A percentile compares a stretch with the other conserved stretches of the same genome.
These are phyloP conservation scores for Hemileia vastatrix DNA, from an alignment of 1,284 basidiomycete genomes.

Conservation along the genomic window DNA sequence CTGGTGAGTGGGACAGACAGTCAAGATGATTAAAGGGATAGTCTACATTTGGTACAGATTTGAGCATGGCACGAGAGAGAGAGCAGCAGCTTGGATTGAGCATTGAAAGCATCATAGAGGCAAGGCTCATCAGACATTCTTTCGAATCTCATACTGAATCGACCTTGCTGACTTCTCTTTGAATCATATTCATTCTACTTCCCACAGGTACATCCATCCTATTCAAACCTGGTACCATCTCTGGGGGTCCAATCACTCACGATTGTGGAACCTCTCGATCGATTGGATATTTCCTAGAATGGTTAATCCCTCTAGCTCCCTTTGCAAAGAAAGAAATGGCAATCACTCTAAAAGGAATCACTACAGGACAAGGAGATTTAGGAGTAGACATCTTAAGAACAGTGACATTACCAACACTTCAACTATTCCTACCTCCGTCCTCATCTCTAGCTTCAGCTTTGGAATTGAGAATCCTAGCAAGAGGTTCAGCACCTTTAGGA, in stretches of 20 bases:
- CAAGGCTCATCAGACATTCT: no score
- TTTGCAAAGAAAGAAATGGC: constrained; percentile 82
- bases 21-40: no score
- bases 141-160: no score
- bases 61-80: no score
- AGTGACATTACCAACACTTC: constrained; percentile 81
- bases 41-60: no score
- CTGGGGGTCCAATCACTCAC: constrained; percentile 71
- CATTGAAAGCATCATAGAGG: no score
- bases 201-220: constrained; percentile 67
- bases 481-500: constrained; percentile 77
- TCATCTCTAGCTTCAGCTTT: constrained; percentile 48
- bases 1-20: constrained; percentile 39
- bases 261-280: constrained; percentile 78
- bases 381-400: constrained; percentile 85
- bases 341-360: constrained; percentile 75
- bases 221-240: constrained; percentile 81
- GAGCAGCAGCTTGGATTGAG: no score
- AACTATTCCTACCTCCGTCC: constrained; percentile 70
- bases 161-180: no score
- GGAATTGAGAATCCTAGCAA: constrained; percentile 68
- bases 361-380: constrained; percentile 73
- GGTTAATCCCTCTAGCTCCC: constrained; percentile 77
- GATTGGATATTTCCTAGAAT: constrained; percentile 90
- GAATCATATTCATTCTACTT: no score